A percentile compares a stretch with the other conserved stretches of the same genome.
Conservation (phyloP, 1,284 basidiomycete species). For the Cronartium quercuum region DNA sequence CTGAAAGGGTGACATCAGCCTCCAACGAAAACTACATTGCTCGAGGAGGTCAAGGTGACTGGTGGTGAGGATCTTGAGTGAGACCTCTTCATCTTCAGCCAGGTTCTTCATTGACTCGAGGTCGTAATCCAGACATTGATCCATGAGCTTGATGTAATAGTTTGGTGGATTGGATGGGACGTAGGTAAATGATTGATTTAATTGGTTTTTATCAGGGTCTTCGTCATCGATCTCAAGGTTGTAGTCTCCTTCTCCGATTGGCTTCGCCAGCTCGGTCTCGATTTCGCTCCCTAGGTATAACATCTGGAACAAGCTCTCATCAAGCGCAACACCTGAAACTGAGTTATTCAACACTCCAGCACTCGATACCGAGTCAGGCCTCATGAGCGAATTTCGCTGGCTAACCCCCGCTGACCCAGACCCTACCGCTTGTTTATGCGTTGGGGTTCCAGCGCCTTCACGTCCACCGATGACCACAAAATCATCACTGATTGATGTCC, state of each 20-base stretch:
- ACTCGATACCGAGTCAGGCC: slow-evolving; percentile 19
- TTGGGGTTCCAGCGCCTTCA: not conserved
- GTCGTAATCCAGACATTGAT: slow-evolving; percentile 75
- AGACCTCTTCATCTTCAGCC: slow-evolving; percentile 92
- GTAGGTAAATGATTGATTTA: slow-evolving; percentile 58
- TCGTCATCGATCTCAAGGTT: not conserved
- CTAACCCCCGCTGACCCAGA: slow-evolving; percentile 3
- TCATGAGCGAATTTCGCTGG: slow-evolving; percentile 10
- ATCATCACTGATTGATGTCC: slow-evolving; percentile 10
- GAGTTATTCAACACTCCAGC: not conserved
- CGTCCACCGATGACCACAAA: slow-evolving; percentile 22
- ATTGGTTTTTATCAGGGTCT: slow-evolving; percentile 4
- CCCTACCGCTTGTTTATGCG: slow-evolving; percentile 12
- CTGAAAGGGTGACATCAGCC: slow-evolving; percentile 72
- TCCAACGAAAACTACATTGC: slow-evolving; percentile 82
- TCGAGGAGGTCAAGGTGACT: slow-evolving; percentile 74
- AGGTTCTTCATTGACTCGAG: slow-evolving; percentile 82
- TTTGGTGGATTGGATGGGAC: slow-evolving; percentile 82
- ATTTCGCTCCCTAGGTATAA: slow-evolving; percentile 1
- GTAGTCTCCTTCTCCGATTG: slow-evolving; percentile 14
- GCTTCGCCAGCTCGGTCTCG: not conserved
- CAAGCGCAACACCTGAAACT: not conserved
- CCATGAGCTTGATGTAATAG: slow-evolving; percentile 76
- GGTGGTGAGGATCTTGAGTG: slow-evolving; percentile 80
- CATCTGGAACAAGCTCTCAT: slow-evolving; percentile 20